phyloP scores from a whole-genome alignment of 768 basidiomycete genomes.

The Tubosaeta sp. region DNA sequence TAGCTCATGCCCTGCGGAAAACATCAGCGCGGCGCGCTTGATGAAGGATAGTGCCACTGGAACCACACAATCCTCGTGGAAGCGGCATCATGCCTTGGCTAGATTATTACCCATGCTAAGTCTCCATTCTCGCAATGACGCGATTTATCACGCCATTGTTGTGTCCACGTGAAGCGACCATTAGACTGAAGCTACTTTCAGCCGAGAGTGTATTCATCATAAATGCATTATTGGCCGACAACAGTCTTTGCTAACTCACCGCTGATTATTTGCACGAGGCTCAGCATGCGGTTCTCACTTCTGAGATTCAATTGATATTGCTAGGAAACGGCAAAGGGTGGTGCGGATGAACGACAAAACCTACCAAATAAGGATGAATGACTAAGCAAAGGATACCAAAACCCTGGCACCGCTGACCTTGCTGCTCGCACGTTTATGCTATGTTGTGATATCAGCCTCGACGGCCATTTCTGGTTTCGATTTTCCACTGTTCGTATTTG shows the following conservation, averaged over 20 bases:
- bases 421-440: slow-evolving; percentile 31
- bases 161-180: background rate
- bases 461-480: slow-evolving; percentile 25
- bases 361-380: slow-evolving; percentile 18
- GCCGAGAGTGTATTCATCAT: background rate
- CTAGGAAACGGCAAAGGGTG: background rate
- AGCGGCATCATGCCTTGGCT: background rate
- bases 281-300: slow-evolving; percentile 16
- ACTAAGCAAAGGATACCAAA: slow-evolving; percentile 19
- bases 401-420: slow-evolving; percentile 22
- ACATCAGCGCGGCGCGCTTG: too few species aligned
- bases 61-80: background rate
- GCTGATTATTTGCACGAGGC: slow-evolving; percentile 4
- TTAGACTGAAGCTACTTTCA: background rate
- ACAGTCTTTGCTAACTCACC: background rate
- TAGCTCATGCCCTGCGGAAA: too few species aligned
- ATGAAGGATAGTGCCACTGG: too few species aligned
- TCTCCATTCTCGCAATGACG: too few species aligned
- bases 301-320: background rate
- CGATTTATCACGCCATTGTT: background rate
- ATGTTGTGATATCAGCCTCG: slow-evolving; percentile 31
- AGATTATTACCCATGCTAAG: background rate
- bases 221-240: background rate
- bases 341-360: slow-evolving; percentile 10
- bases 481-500: slow-evolving; percentile 23